Evolutionary conservation across 345 rosid genomes (phyloP).

Genomic region (Isatis tinctoria): DNA sequence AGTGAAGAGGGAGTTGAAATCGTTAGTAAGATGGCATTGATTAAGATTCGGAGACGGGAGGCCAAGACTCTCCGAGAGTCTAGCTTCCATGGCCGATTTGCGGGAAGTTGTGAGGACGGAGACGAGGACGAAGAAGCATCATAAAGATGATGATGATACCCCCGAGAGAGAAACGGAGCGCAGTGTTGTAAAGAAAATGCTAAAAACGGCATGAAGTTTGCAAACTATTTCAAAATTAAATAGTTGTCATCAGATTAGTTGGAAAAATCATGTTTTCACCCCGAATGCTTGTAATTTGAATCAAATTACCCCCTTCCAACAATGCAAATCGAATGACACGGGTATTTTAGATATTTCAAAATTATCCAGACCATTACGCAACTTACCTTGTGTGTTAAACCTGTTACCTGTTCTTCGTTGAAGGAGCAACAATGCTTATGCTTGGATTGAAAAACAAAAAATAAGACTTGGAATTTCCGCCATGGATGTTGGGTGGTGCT

Average conservation of each 20-base stretch:
- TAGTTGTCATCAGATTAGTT: background rate
- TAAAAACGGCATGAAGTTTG: background rate
- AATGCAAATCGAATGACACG: conserved; percentile 18
- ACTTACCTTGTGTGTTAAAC: background rate
- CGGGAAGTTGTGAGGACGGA: background rate
- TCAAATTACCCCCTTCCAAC: background rate
- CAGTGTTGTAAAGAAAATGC: background rate
- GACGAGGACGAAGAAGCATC: background rate
- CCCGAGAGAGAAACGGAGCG: background rate
- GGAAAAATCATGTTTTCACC: background rate
- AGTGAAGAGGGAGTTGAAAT: conserved; percentile 31
- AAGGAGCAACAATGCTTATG: background rate
- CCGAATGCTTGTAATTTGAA: background rate
- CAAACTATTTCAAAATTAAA: background rate
- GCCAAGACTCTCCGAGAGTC: conserved; percentile 41
- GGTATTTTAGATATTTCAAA: background rate
- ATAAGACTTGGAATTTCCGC: conserved; percentile 4
- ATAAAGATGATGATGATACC: background rate
- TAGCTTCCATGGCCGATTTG: conserved; percentile 40
- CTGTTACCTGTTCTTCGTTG: background rate
- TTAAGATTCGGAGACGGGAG: conserved; percentile 35
- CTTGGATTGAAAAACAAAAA: background rate
- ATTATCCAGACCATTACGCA: conserved; percentile 22
- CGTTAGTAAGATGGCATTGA: conserved; percentile 7
- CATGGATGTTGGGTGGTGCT: conserved; percentile 29